These are phyloP conservation scores for Exophiala sideris DNA, from an alignment of 2,329 filamentous ascomycete species.

Conservation along the genomic window DNA sequence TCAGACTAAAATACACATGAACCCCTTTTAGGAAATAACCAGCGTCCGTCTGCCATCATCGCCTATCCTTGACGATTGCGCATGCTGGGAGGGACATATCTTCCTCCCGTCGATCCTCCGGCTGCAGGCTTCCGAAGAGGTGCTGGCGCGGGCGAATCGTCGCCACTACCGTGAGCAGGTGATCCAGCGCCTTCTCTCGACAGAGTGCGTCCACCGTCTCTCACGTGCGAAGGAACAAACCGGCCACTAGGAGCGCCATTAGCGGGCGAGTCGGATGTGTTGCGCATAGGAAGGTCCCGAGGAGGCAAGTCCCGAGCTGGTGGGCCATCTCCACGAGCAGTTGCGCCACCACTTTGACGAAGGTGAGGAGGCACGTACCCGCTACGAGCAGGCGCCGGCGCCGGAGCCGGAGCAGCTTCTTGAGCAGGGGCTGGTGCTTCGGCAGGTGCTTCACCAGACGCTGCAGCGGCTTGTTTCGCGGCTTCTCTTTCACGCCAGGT, in stretches of 20 bases:
- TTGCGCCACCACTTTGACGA: constrained; percentile 31
- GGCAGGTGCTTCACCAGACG: constrained; percentile 6
- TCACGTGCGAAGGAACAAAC: constrained; percentile 33
- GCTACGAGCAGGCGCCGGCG: constrained; percentile 30
- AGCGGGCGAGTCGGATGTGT: constrained; percentile 28
- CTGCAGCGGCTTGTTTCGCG: constrained; percentile 41
- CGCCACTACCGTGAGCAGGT: constrained; percentile 16
- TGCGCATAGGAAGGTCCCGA: constrained; percentile 28
- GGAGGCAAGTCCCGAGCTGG: constrained; percentile 25
- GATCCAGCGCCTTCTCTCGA: constrained; percentile 22
- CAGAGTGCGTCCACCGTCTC: constrained; percentile 30
- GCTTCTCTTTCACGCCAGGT: constrained; percentile 61
- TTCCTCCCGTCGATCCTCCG: constrained; percentile 1
- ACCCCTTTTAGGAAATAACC: constrained; percentile 8
- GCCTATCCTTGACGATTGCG: constrained; percentile 21
- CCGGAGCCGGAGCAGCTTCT: constrained; percentile 23
- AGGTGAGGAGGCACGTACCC: constrained; percentile 39
- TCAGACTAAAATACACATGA: constrained; percentile 17
- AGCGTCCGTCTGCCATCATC: neutral
- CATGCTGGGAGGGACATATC: constrained; percentile 28
- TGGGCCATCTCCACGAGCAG: constrained; percentile 13
- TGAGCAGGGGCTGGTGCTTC: constrained; percentile 13
- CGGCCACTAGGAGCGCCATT: constrained; percentile 33
- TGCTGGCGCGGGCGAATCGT: constrained; percentile 8
- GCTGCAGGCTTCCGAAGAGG: constrained; percentile 17